These are phyloP conservation scores for Mortierella sp. DNA, from an alignment of 371 early-diverging fungal species.

Conservation along the genomic window DNA sequence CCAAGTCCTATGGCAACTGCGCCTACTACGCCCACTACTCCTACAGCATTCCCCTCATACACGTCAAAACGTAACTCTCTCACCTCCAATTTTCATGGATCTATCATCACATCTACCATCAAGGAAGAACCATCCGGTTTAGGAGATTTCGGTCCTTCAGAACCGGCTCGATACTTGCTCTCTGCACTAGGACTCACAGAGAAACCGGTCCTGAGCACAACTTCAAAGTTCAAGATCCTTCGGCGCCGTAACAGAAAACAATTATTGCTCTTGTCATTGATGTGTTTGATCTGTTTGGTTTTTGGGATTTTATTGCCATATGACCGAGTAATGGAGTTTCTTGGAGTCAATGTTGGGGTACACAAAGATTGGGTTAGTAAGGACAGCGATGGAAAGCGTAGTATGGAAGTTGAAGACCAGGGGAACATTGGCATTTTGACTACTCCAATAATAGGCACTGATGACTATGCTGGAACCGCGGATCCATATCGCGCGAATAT, in stretches of 20 bases:
- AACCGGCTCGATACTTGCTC: background rate
- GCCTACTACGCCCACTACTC: conserved; percentile 6
- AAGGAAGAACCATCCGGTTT: conserved; percentile 10
- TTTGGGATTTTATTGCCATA: conserved; percentile 27
- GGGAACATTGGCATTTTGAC: background rate
- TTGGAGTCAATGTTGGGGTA: too few species aligned
- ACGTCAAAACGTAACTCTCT: conserved; percentile 25
- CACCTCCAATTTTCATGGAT: background rate
- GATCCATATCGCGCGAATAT: background rate
- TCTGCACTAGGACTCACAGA: conserved; percentile 3
- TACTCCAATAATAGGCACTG: background rate
- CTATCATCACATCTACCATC: conserved; percentile 12
- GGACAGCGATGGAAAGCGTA: too few species aligned
- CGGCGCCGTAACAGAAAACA: conserved; percentile 15
- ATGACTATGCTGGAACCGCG: background rate
- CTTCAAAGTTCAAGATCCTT: conserved; percentile 6
- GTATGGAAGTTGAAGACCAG: background rate
- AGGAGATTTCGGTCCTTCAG: background rate
- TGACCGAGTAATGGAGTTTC: background rate
- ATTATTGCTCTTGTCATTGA: conserved; percentile 15
- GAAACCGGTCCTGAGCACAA: background rate
- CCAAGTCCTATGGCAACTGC: conserved; percentile 12
- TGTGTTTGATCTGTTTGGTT: conserved; percentile 31
- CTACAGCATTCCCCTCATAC: background rate
- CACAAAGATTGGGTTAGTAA: too few species aligned